Evolutionary conservation across 345 rosid genomes (phyloP), one percentile per base, ranked within the genome.

Genomic region (Gossypium sturtianum): DNA sequence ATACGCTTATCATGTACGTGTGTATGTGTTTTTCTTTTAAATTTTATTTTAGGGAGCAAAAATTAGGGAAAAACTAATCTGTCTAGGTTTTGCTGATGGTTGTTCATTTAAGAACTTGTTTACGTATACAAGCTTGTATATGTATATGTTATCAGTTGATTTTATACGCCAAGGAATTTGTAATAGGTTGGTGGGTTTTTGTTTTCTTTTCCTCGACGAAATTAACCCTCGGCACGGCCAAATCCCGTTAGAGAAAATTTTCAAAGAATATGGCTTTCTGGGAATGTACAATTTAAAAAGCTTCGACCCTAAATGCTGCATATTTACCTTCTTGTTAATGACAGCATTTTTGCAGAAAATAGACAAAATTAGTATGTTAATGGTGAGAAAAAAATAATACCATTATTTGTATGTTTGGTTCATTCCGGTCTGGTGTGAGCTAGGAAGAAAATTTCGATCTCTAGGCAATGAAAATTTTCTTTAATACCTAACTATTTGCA

Each of bases 1-100:
- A 52, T 34, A 22, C 72, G 79, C 72, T 22, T 81, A 13, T 76
- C 82, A 78, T 83, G 90, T 82, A 87, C 76, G 80, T 85, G 83
- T 81, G 70, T 78, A 79, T 84, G 51, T 80, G 83, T 81, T 83
- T 86, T 81, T 70, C 77, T 72, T 80, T 76, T 34, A 34, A 34
- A 34, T 34, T 34, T 34, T 34, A 34, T 34, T 34, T 34, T 34
- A 34, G 38, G 38, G 74, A 76, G 76, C 60, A 45, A 67, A 54
- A 76, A 48, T 60, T 71, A 66, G 80, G 80, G 76, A 81, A 71
- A 57, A 72, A 76, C 29, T 58, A 75, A 70, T 49, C 49, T 72
- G 78, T 78, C 45, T 75, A 66, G 74, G 56, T 77, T 78, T 73
- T 66, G 83, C 54, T 34, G 38, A 34, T 47, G 60, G 52, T 72